Base-by-base conservation (phyloP, 148 eudicot genomes). In the Vaccinium corymbosum region DNA sequence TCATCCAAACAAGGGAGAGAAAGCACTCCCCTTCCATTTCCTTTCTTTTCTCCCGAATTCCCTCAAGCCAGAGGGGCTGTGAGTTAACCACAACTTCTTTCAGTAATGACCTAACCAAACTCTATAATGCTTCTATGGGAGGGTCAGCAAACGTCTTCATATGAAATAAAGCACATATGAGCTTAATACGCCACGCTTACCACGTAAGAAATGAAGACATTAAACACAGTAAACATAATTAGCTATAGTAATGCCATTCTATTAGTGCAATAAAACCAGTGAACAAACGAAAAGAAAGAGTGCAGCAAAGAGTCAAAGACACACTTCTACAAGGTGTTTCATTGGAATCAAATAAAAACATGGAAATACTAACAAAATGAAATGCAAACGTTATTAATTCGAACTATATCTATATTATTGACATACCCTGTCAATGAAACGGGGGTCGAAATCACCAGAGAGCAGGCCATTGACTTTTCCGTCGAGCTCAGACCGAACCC, bases 361-460 rank as follows among this genome's bases (percentile, higher is more conserved):
- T 14, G n/a, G 20, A 81, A 68, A 49, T 22, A 42, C 7, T 76
- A 12, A 16, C 53, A 38, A 20, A n/a, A 9, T 48, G 79, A 50
- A 22, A 22, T 11, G n/a, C 56, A 76, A 50, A 50, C 5, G 13
- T 5, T 7, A 79, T 12, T 35, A 2, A 27, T 22, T 25, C 50
- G 57, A 51, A 75, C 32, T 50, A 53, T 35, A 81, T 2, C 59
- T 15, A 19, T 35, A 64, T 15, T 32, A 2, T 57, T 64, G 64
- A 73, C 84, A 68, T 90, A 96, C 99, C 87, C 98, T 89, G 86
- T 96, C 98, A 62, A 90, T 72, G 80, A 89, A 90, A 82, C 92
- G 93, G 83, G 98, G 91, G 93, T 96, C 98, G 1, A 89, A 78
- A 25, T 96, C 98, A 48, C 90, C 88, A 38, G 94, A 91, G 42